Base-by-base conservation (phyloP, 495 filamentous ascomycete species). In the Podospora fimiseda region DNA sequence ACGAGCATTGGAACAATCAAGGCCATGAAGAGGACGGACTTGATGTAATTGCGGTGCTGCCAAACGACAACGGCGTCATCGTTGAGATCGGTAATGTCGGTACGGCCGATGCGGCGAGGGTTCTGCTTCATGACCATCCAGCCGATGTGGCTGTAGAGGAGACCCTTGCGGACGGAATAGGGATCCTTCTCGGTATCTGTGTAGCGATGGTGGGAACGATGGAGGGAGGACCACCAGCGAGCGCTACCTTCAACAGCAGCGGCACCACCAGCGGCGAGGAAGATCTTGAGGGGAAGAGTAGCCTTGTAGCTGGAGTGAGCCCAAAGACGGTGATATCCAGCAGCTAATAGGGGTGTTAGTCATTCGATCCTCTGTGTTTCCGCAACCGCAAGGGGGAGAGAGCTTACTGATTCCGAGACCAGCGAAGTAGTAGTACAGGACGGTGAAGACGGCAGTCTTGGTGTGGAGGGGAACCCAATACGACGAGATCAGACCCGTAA, bases 141-240 rank as follows among this genome's bases (percentile, higher is more conserved):
- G 66, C 93, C 93, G 43, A 98, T 76, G 76, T 98, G 93, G 48
- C 89, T 95, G 81, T 98, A 98, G 61, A 94, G 72, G 21, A 61
- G 81, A 56, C 93, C 93, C 83, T 99, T 99, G 73, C 93, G 89
- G 58, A 99, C 94, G 48, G 88, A 94, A 79, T 97, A 99, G 20
- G 94, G 94, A 65, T 99, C 94, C 76, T 99, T 97, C 48, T 95
- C 88, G 63, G 94, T 99, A 63, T 97, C 94, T 78, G 94, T 98
- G 68, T 96, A 97, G 60, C 94, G 86, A 78, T 99, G 94, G 73
- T 99, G 94, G 61, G 94, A 89, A 53, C 94, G 87, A 78, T 98
- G 94, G 67, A 89, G 90, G 57, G 89, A 84, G 55, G 89, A 85
- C 94, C 94, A 99, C 94, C 94, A 99, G 60, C 94, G 79, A 64